Conservation (phyloP, 495 filamentous ascomycete species). For the Chaetomium cochliodes region DNA sequence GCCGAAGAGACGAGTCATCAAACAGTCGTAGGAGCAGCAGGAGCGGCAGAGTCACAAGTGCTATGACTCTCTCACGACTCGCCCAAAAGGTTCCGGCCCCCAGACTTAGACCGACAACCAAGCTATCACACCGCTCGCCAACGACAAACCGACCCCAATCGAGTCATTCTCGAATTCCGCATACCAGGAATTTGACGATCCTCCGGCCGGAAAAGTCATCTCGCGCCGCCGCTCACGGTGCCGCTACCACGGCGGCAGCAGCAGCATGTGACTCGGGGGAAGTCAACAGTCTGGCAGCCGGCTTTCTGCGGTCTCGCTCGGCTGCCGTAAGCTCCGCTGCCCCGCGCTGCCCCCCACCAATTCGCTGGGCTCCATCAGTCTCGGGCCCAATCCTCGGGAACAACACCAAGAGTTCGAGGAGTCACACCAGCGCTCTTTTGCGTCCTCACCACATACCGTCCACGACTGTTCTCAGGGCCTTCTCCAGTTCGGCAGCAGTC, state of each 20-base stretch:
- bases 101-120: not conserved
- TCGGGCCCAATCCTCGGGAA: not conserved
- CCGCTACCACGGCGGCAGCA: not conserved
- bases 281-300: conserved; percentile 16
- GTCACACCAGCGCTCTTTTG: conserved; percentile 17
- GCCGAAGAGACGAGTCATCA: not conserved
- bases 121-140: conserved; percentile 4
- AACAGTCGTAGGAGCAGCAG: not conserved
- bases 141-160: conserved; percentile 2
- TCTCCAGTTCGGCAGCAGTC: conserved; percentile 49
- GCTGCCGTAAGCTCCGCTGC: conserved; percentile 23
- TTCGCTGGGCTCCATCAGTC: conserved; percentile 12
- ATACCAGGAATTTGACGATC: not conserved
- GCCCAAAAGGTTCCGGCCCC: conserved; percentile 10
- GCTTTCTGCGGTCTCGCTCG: conserved; percentile 22
- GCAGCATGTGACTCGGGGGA: conserved; percentile 16
- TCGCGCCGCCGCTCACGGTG: not conserved
- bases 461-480: conserved; percentile 24
- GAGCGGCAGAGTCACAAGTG: not conserved
- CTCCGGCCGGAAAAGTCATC: not conserved
- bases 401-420: conserved; percentile 11
- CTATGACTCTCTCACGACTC: conserved; percentile 23
- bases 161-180: not conserved
- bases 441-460: conserved; percentile 13
- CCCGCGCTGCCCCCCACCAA: conserved; percentile 21